Base-by-base conservation (phyloP, 208 protist species). In the Entamoeba invadens region DNA sequence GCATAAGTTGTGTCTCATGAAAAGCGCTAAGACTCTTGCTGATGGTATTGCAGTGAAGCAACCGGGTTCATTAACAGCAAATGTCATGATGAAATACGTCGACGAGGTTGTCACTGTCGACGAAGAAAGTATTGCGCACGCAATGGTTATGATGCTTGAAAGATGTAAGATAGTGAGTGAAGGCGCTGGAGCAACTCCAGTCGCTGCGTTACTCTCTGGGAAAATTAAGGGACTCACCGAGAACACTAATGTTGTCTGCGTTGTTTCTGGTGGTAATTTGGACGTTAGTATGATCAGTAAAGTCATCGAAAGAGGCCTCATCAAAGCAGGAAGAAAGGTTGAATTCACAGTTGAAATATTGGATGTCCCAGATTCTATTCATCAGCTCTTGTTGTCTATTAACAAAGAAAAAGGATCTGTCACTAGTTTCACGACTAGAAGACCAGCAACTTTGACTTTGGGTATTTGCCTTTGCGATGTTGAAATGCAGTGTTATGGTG, bases 1-100 rank as follows among this genome's bases (percentile, higher is more conserved):
- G n/a, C 5, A 50, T 8, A 16, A 77, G 35, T 4, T 91, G 35
- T 25, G 35, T 50, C 35, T 16, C 44, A 38, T 93, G 77, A 31
- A 72, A 44, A 87, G 5, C 4, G 44, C 25, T 44, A 31, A 25
- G 3, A 93, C 93, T 6, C 38, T 94, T 4, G 87, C 93, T 31
- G 93, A 94, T 91, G 93, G 93, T 35, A 87, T 46, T 50, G 92
- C 92, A 44, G 93, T 94, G 0, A 94, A 94, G 72, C 4, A 10
- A 3, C 93, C 91, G 18, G 46, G 87, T 35, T 45, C 16, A 42
- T 42, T 46, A 31, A 45, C 91, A 35, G 38, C 45, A 18, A 5
- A 2, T 21, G 46, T 93, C n/a, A 35, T 94, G 3, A 45, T 45
- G 4, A 45, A 46, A 2, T 45, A 47, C 4, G 38, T 94, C 68